Conservation (phyloP, 148 eudicot species). For the Agrostemma githago region DNA sequence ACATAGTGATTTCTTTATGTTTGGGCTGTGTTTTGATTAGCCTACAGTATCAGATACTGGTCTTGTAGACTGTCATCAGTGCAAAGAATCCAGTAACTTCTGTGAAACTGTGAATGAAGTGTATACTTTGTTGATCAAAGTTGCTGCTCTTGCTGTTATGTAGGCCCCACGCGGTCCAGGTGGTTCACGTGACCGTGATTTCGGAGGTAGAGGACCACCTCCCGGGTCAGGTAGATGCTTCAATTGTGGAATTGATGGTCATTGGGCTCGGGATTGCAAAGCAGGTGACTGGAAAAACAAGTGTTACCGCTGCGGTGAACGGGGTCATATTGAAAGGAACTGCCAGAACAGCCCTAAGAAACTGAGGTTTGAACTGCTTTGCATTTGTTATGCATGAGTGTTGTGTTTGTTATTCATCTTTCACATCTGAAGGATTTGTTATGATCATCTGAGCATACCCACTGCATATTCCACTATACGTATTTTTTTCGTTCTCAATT, state of each 20-base stretch:
- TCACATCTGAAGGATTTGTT: neutral
- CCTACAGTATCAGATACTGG: neutral
- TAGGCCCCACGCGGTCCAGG: constrained; percentile 84
- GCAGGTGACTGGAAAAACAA: constrained; percentile 98
- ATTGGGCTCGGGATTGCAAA: constrained; percentile 95
- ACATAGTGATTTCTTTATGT: neutral
- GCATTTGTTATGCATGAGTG: neutral
- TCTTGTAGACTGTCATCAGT: neutral
- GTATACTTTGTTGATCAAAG: neutral
- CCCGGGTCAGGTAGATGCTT: constrained; percentile 93
- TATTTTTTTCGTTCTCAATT: neutral
- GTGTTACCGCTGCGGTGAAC: constrained; percentile 93
- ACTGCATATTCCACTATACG: neutral
- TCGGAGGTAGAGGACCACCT: constrained; percentile 73
- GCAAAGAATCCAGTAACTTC: neutral
- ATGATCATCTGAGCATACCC: neutral
- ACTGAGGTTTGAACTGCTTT: constrained; percentile 30
- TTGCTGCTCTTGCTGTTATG: neutral
- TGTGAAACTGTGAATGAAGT: neutral
- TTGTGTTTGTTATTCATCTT: neutral
- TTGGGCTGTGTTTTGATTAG: neutral
- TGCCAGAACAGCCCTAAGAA: constrained; percentile 89
- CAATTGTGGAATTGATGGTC: constrained; percentile 95
- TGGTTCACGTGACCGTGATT: constrained; percentile 63
- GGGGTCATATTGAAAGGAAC: constrained; percentile 84